These are phyloP conservation scores for Aspergillus unguis DNA, from an alignment of 2,329 filamentous ascomycete genomes.

Conservation along the genomic window DNA sequence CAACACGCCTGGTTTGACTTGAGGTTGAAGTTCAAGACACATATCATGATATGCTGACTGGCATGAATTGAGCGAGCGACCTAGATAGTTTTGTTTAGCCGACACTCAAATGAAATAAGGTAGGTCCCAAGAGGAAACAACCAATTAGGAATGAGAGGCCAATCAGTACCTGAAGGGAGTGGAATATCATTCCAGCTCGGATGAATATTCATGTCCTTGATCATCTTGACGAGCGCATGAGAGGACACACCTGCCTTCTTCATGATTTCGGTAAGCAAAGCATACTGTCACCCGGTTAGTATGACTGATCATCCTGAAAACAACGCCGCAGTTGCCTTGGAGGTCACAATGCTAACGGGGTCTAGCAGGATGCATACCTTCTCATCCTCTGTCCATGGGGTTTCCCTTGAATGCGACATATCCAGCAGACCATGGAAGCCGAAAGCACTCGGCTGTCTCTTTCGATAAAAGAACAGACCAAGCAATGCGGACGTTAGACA, in stretches of 20 bases:
- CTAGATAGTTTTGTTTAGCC: slow-evolving; percentile 25
- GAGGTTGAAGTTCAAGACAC: slow-evolving; percentile 25
- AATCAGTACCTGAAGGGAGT: slow-evolving; percentile 40
- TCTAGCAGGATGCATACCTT: slow-evolving; percentile 34
- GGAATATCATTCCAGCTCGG: slow-evolving; percentile 42
- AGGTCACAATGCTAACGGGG: not conserved
- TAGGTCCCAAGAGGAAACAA: slow-evolving; percentile 4
- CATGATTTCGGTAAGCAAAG: slow-evolving; percentile 42
- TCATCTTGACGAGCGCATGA: slow-evolving; percentile 36
- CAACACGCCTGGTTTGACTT: slow-evolving; percentile 15
- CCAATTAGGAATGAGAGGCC: not conserved
- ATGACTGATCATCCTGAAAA: not conserved
- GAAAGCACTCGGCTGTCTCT: slow-evolving; percentile 14
- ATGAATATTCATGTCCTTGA: slow-evolving; percentile 35
- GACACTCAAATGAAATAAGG: not conserved
- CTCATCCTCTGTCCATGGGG: slow-evolving; percentile 46
- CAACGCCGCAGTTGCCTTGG: not conserved
- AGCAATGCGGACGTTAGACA: slow-evolving; percentile 4
- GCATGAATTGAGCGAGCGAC: slow-evolving; percentile 40
- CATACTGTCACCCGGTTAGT: slow-evolving; percentile 29
- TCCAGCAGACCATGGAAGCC: slow-evolving; percentile 38
- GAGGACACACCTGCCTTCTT: slow-evolving; percentile 40
- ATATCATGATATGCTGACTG: slow-evolving; percentile 35
- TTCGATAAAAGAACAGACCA: slow-evolving; percentile 7
- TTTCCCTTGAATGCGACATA: slow-evolving; percentile 44